Base-by-base conservation (phyloP, 2,329 filamentous ascomycete genomes). In the Aspergillus melleus region DNA sequence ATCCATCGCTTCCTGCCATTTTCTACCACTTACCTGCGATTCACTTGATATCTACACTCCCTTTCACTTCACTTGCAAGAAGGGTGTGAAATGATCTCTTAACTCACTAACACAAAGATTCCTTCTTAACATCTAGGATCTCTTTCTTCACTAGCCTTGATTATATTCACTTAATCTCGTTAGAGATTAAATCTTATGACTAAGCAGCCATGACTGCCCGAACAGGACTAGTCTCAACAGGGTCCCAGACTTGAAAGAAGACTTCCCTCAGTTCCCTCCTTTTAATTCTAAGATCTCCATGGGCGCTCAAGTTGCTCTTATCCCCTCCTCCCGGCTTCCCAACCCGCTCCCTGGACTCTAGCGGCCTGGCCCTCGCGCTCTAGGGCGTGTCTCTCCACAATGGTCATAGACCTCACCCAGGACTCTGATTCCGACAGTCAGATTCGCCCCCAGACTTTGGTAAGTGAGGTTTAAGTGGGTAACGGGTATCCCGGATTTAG, bases 361-460 rank as follows among this genome's bases (percentile, higher is more conserved):
- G 29, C 20, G 50, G 32, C 29, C 50, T 46, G n/a, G 6, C 10
- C 19, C n/a, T 52, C 6, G 36, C 26, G 16, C 6, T 42, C 26
- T 36, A 29, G 39, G 36, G 47, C 8, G 42, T 5, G n/a, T 22
- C 29, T 30, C 8, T 11, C 46, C 32, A 57, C 26, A 4, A 71
- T 68, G 67, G 60, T 70, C 6, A 68, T 71, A 19, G 69, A 72
- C 52, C 51, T 72, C 14, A 72, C 68, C 0, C 42, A 54, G 30
- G 68, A 72, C 47, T 71, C 66, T 3, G 67, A 70, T 42, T 58
- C 66, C 1, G 68, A 68, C 20, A 62, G 62, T 20, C 58, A 62
- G 57, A 59, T 14, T 19, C 52, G n/a, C 16, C 26, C 24, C 24
- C 29, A 44, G 8, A 49, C 49, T 12, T 24, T 30, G 57, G 63